Percentiles rank a stretch among this genome's conserved stretches.
Evolutionary conservation across 2,329 filamentous ascomycete species (phyloP).

Genomic region (Pseudopyricularia cyperi): DNA sequence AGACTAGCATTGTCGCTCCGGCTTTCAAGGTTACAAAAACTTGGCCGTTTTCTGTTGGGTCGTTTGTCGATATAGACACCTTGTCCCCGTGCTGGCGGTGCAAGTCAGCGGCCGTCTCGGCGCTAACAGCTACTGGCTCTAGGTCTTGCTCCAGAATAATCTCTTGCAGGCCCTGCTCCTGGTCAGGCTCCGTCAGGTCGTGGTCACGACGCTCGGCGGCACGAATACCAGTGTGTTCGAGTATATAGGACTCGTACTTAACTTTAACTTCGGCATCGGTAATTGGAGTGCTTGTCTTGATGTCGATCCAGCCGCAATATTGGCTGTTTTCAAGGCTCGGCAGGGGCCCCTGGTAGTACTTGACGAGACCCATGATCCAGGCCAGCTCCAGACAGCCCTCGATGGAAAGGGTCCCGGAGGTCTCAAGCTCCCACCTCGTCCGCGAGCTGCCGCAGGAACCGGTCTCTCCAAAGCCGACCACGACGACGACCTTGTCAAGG

Average conservation of each 20-base stretch:
- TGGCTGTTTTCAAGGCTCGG: slow-evolving; percentile 38
- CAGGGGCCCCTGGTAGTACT: slow-evolving; percentile 34
- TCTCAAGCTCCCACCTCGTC: slow-evolving; percentile 63
- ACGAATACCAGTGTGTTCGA: slow-evolving; percentile 19
- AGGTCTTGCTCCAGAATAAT: slow-evolving; percentile 19
- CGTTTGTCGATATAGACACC: slow-evolving; percentile 9
- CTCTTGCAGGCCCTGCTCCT: slow-evolving; percentile 19
- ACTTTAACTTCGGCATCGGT: slow-evolving; percentile 16
- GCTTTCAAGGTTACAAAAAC: slow-evolving; percentile 13
- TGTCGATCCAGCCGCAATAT: slow-evolving; percentile 45
- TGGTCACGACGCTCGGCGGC: slow-evolving; percentile 13
- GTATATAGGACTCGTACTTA: slow-evolving; percentile 17
- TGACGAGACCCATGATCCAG: slow-evolving; percentile 63
- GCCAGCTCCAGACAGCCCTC: slow-evolving; percentile 61
- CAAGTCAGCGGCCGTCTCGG: slow-evolving; percentile 16
- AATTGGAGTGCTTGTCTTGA: slow-evolving; percentile 12
- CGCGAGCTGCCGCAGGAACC: slow-evolving; percentile 58
- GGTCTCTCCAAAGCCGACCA: slow-evolving; percentile 31
- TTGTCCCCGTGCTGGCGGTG: slow-evolving; percentile 18
- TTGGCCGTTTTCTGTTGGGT: slow-evolving; percentile 9
- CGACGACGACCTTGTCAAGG: slow-evolving; percentile 21
- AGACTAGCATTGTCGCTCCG: slow-evolving; percentile 18
- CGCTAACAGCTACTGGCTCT: slow-evolving; percentile 17
- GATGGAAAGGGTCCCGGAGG: slow-evolving; percentile 53
- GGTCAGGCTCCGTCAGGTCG: slow-evolving; percentile 11